Base-by-base conservation (phyloP, 2,329 filamentous ascomycete genomes). In the Aspergillus fischeri region DNA sequence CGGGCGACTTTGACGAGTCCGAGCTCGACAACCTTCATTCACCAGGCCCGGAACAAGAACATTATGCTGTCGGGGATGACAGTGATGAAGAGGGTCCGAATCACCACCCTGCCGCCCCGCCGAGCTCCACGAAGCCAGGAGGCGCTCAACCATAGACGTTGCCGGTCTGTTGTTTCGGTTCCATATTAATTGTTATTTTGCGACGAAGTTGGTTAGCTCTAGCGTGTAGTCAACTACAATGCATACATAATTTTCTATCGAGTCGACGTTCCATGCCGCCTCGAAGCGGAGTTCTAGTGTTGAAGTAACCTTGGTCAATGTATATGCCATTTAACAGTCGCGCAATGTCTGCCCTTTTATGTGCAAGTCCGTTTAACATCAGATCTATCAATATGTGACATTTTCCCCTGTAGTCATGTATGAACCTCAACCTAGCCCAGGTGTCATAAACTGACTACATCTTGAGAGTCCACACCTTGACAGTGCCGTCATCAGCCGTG, bases 401-500 rank as follows among this genome's bases (percentile, higher is more conserved):
- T 17, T 35, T 35, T 38, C 5, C 29, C 32, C 14, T 3, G 6
- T 17, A 14, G 32, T 17, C 32, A 5, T 17, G 32, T 38, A 17
- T 17, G 32, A 38, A 38, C 14, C 14, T 38, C 14, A 38, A 38
- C 4, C 32, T 38, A 38, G 32, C 32, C 14, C 14, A 7, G 3
- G 29, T 44, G n/a, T 44, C 8, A 21, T 45, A 45, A 11, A 45
- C 20, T 5, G 17, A 7, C 65, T 48, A 67, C 44, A 56, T 56
- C 38, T 58, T 58, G 32, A 91, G 69, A 61, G 84, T 82, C 93
- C 94, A 99, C 1, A 92, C 86, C 68, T 88, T 88, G 28, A 97
- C 89, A 53, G 89, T 81, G 0, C 94, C 94, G 75, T 97, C 92
- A 71, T 99, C 94, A 0, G 93, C 94, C 0, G 92, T 96, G 17